Evolutionary conservation across 257 asterid species (phyloP).

Genomic region (Agastache rugosa): DNA sequence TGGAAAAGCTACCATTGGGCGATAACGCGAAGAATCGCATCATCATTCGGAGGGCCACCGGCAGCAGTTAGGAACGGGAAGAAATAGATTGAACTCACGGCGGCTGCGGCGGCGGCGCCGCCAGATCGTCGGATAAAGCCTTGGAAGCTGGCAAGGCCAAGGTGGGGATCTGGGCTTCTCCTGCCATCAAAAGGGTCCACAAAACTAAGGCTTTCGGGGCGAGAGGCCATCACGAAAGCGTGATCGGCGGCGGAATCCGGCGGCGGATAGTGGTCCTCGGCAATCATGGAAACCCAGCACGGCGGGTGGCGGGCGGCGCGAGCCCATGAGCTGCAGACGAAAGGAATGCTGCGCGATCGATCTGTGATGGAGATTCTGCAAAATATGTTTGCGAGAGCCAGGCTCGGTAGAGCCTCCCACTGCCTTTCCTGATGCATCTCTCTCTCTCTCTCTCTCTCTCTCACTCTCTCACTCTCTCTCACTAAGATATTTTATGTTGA

Average conservation of each 20-base stretch:
- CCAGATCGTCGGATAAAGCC: slow-evolving; percentile 44
- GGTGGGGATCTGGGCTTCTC: slow-evolving; percentile 35
- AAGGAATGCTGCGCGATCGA: slow-evolving; percentile 45
- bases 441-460: background rate
- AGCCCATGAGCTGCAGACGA: slow-evolving; percentile 57
- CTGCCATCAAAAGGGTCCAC: slow-evolving; percentile 52
- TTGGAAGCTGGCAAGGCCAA: slow-evolving; percentile 38
- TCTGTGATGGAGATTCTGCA: slow-evolving; percentile 49
- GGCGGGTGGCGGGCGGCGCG: slow-evolving; percentile 44
- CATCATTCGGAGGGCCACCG: slow-evolving; percentile 46
- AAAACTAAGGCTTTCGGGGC: slow-evolving; percentile 36
- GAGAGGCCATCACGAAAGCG: slow-evolving; percentile 46
- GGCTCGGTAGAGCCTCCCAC: slow-evolving; percentile 55
- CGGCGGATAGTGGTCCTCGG: slow-evolving; percentile 25
- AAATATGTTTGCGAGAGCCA: slow-evolving; percentile 49
- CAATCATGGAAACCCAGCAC: slow-evolving; percentile 57
- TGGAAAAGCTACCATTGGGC: slow-evolving; percentile 36
- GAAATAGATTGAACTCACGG: slow-evolving; percentile 44
- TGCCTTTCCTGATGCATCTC: slow-evolving; percentile 16
- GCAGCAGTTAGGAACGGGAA: slow-evolving; percentile 51
- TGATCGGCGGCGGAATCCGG: slow-evolving; percentile 40
- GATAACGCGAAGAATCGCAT: slow-evolving; percentile 46
- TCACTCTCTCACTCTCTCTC: background rate
- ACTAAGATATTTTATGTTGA: background rate
- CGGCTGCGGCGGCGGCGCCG: slow-evolving; percentile 43